Percentiles rank a stretch among this genome's conserved stretches.
These are phyloP conservation scores for Emericellopsis cladophorae DNA, from an alignment of 2,329 filamentous ascomycete species.

Conservation along the genomic window DNA sequence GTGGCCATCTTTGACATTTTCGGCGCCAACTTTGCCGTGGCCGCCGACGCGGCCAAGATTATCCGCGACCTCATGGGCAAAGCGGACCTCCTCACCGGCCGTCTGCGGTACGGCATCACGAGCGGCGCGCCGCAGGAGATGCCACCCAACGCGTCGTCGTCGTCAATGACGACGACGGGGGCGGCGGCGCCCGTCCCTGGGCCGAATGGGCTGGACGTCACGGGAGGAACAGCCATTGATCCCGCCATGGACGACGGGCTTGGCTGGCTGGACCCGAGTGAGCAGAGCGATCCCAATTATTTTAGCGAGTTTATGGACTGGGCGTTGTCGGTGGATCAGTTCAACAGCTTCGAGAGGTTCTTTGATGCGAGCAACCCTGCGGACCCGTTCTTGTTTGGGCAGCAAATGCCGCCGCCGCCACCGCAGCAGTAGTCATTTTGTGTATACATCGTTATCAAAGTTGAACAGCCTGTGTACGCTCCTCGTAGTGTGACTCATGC, in stretches of 20 bases:
- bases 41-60: slow-evolving; percentile 21
- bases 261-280: slow-evolving; percentile 10
- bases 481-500: no score
- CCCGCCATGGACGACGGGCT: slow-evolving; percentile 4
- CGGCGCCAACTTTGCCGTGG: slow-evolving; percentile 25
- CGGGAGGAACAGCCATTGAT: not conserved
- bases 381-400: slow-evolving; percentile 1
- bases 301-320: slow-evolving; percentile 13
- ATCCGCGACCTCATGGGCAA: slow-evolving; percentile 14
- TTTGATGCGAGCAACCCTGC: slow-evolving; percentile 5
- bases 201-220: not conserved
- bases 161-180: no score
- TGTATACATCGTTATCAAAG: no score
- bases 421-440: no score
- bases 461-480: no score
- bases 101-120: not conserved
- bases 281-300: slow-evolving; percentile 5
- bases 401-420: not conserved
- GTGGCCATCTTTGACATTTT: slow-evolving; percentile 20
- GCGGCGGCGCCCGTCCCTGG: not conserved
- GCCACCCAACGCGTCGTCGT: not conserved
- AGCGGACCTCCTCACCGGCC: slow-evolving; percentile 7
- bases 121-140: not conserved
- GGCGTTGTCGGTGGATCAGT: slow-evolving; percentile 13
- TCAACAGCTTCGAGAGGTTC: slow-evolving; percentile 11